Base-by-base conservation (phyloP, 441 rosid genomes). In the Bocquillonia castaneifolia region DNA sequence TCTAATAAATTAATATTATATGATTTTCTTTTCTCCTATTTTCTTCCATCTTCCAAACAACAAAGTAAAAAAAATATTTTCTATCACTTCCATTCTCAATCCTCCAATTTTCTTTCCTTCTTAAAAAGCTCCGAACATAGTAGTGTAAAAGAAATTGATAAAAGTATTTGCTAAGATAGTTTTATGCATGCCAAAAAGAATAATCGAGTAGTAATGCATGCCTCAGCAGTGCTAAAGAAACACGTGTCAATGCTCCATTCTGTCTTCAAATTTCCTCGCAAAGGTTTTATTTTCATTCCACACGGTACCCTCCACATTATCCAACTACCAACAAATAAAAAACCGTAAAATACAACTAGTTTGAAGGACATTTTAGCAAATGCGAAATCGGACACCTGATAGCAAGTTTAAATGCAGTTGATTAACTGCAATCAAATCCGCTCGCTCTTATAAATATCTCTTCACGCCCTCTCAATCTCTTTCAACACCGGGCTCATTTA, bases 361-460 rank as follows among this genome's bases (percentile, higher is more conserved):
- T 17, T 0, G 0, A 23, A 48, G 64, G 76, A 51, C 6, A 37
- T 26, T 54, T 68, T 65, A 6, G 79, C 8, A 61, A 8, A 44
- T 20, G 14, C 0, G 1, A 13, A 63, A 71, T 28, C 0, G 44
- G 29, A 51, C 39, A 34, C 54, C 28, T 15, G 9, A 10, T 1
- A 28, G 0, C 31, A 22, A n/a, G 39, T 31, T 70, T 36, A 20
- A 74, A 66, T 56, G 40, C 17, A 28, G 3, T 55, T 66, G 3
- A 66, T 65, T 34, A 40, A 59, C 18, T 54, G 15, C 29, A 13
- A n/a, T 28, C 34, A 71, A 57, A 44, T 74, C 70, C 80, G 70
- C 57, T 39, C 80, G 70, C 57, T 39, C 39, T 7, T 76, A 68
- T 71, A 79, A 70, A 36, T 79, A 67, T 36, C 23, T 13, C 54